Base-by-base conservation (phyloP, 2,329 filamentous ascomycete species). In the Talaromyces albobiverticillius region DNA sequence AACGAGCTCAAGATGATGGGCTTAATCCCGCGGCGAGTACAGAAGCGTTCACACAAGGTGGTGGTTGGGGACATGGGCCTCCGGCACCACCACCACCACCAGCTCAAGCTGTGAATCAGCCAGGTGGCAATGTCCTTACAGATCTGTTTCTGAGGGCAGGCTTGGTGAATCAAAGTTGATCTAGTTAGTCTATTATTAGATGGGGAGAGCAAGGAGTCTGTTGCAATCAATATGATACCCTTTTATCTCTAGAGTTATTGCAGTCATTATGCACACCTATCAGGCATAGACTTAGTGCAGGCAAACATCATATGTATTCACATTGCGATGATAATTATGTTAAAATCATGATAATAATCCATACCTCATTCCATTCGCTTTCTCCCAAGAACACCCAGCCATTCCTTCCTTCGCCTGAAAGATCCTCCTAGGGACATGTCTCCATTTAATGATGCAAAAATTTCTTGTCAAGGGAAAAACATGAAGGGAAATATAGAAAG, bases 1-100 rank as follows among this genome's bases (percentile, higher is more conserved):
- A 82, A 60, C 73, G 77, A 43, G 74, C 74, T 25, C 73, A 78
- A 48, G 79, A 82, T 59, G 74, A 78, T 51, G 77, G 64, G 10
- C 80, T 76, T 70, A 80, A 75, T 62, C 25, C 9, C 13, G 48
- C 31, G 2, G 22, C 14, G 11, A n/a, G 48, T 65, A 61, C 36
- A 22, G 36, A 22, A 40, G n/a, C 9, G 16, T 11, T 40, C 16
- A 3, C 36, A 22, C 10, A 40, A 11, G 36, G 36, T 18, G 32
- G 13, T n/a, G 32, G 9, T 16, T 36, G 32, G 32, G 32, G 14
- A 36, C 32, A 36, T 36, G 38, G 26, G 13, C 41, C 45, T n/a
- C 25, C 62, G 62, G 49, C 54, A 41, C 52, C 42, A 32, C 36
- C 53, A 31, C n/a, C 38, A 22, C 16, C 48, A 18, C 25, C 26